Base-by-base conservation (phyloP, 257 asterid species). In the Paraleonurus japonicus region DNA sequence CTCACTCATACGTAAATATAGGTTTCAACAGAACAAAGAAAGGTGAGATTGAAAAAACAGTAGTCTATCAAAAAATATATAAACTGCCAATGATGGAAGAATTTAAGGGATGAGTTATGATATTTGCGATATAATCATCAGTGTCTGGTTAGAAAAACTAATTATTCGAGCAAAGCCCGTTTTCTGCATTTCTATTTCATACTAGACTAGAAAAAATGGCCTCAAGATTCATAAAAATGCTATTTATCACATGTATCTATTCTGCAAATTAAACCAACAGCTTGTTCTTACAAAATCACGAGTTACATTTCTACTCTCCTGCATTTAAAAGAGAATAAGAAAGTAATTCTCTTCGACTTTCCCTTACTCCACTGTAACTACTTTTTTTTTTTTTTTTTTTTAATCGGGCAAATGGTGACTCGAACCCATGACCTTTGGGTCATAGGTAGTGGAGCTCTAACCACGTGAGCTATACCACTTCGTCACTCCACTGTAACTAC, bases 141-240 rank as follows among this genome's bases (percentile, higher is more conserved):
- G 28, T 58, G 48, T 67, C 16, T 28, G 55, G 22, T 51, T 12
- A 50, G 43, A 51, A 13, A 28, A 10, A 10, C 17, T 22, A 47
- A 45, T 26, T 54, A 58, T 39, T 23, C 41, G 16, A 50, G 66
- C 39, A 35, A 57, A 24, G 37, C 23, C 15, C 10, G 37, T 11
- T 30, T 28, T 35, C 28, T 13, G 7, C 22, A n/a, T 48, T 27
- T 43, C 11, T 1, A 15, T 53, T 19, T 43, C 19, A 11, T 60
- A 15, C 30, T 50, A 33, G 48, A 41, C 26, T 17, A 61, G 66
- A 75, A 58, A 68, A 50, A n/a, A 58, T 41, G 22, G 20, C 59
- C 65, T 57, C 66, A 61, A 35, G 54, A 8, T 9, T 19, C 22
- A 41, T 10, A 3, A 22, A n/a, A 39, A 4, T 17, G 19, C 64